These are phyloP conservation scores for Acanthamoeba healyi DNA, from an alignment of 208 protist genomes.

Conservation along the genomic window DNA sequence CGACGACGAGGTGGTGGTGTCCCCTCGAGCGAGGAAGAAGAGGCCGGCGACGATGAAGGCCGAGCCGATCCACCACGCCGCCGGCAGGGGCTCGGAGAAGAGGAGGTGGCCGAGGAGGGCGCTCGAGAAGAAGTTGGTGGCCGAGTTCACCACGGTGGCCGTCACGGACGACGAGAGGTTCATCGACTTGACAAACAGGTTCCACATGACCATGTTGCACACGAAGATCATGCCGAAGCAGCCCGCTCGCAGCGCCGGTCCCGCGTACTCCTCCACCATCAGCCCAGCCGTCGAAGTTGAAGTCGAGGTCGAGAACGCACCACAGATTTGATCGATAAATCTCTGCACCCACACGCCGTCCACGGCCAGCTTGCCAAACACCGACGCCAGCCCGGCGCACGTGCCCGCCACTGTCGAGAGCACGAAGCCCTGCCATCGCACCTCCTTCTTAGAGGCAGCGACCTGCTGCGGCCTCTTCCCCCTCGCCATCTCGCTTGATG, in stretches of 20 bases:
- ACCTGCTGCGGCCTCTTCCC: no score
- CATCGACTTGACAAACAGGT: conserved; percentile 65
- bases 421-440: background rate
- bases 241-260: background rate
- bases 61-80: conserved; percentile 36
- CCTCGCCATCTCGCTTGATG: background rate
- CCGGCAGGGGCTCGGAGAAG: conserved; percentile 41
- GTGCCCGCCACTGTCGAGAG: conserved; percentile 38
- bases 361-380: conserved; percentile 69
- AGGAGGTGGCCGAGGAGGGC: conserved; percentile 25
- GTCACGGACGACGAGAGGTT: conserved; percentile 62
- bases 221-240: conserved; percentile 63
- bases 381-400: conserved; percentile 47
- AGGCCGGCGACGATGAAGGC: conserved; percentile 47
- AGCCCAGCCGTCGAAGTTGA: background rate
- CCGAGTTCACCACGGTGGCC: conserved; percentile 60
- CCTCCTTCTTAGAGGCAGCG: background rate
- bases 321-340: background rate
- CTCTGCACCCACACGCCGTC: conserved; percentile 2
- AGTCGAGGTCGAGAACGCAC: no score
- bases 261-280: background rate
- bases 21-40: conserved; percentile 47
- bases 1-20: background rate
- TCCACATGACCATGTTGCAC: conserved; percentile 70
- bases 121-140: conserved; percentile 72